Conservation (phyloP, 1,284 basidiomycete genomes). For the Puccinia coronata region DNA sequence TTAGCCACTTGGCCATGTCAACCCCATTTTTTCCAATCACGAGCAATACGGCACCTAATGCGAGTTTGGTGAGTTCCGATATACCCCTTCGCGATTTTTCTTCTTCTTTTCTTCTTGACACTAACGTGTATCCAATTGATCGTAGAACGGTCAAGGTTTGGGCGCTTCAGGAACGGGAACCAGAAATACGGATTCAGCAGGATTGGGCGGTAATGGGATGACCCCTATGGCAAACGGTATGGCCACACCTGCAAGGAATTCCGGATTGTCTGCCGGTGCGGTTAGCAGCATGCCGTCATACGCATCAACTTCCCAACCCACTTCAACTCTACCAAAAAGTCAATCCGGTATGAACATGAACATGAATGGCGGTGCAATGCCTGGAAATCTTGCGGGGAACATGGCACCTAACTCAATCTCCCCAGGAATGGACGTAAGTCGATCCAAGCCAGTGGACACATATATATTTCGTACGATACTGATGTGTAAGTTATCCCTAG, state of each 20-base stretch:
- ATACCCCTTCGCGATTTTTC: neutral
- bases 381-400: neutral
- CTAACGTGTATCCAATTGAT: neutral
- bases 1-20: neutral
- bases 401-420: constrained; percentile 3
- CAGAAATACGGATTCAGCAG: neutral
- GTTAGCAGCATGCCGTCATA: neutral
- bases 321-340: neutral
- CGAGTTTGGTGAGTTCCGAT: neutral
- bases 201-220: neutral
- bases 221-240: neutral
- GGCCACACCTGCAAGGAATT: neutral
- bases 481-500: neutral
- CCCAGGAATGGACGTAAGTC: constrained; percentile 14
- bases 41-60: neutral
- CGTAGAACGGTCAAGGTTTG: constrained; percentile 1
- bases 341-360: constrained; percentile 15
- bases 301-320: neutral
- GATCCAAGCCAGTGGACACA: neutral
- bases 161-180: neutral
- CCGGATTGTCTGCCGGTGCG: neutral
- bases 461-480: neutral
- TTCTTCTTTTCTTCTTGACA: neutral
- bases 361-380: neutral
- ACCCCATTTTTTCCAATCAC: neutral